A percentile compares a stretch with the other conserved stretches of the same genome.
These are phyloP conservation scores for Beauveria brongniartii DNA, from an alignment of 2,329 filamentous ascomycete genomes.

Conservation along the genomic window DNA sequence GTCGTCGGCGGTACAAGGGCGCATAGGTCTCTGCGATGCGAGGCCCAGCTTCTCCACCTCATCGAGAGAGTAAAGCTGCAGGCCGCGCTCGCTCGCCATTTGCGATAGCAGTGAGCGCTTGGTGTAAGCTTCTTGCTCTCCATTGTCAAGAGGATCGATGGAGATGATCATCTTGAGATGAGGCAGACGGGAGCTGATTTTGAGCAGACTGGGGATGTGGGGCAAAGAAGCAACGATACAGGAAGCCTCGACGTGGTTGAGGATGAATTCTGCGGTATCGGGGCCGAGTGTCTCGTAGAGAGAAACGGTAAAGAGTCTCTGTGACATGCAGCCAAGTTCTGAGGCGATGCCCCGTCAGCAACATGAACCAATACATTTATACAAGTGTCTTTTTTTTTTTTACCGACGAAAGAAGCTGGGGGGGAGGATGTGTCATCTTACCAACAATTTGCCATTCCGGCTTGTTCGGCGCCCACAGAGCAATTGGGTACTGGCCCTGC, in stretches of 20 bases:
- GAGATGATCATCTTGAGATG: constrained; percentile 81
- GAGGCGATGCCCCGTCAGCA: background rate
- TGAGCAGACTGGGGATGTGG: constrained; percentile 74
- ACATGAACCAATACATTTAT: background rate
- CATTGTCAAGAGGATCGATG: constrained; percentile 72
- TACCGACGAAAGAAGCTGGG: too few relatives aligned
- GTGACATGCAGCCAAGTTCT: constrained; percentile 83
- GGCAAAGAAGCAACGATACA: constrained; percentile 72
- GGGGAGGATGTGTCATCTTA: constrained; percentile 25
- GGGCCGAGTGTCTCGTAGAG: constrained; percentile 94
- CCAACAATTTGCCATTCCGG: constrained; percentile 77
- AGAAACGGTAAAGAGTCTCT: constrained; percentile 81
- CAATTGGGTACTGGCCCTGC: constrained; percentile 61
- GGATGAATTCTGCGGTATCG: constrained; percentile 87
- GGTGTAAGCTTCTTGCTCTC: constrained; percentile 67
- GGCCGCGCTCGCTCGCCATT: constrained; percentile 64
- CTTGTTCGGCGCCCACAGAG: constrained; percentile 80
- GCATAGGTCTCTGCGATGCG: constrained; percentile 59
- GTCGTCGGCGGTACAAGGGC: constrained; percentile 65
- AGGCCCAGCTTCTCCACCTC: constrained; percentile 78
- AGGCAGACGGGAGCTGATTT: constrained; percentile 68
- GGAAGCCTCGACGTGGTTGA: constrained; percentile 75
- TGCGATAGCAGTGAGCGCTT: constrained; percentile 72
- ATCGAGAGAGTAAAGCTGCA: constrained; percentile 69
- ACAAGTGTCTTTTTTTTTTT: too few relatives aligned